These are phyloP conservation scores for Thalassiosira delicatula DNA, from an alignment of 352 stramenopile species.

Conservation along the genomic window DNA sequence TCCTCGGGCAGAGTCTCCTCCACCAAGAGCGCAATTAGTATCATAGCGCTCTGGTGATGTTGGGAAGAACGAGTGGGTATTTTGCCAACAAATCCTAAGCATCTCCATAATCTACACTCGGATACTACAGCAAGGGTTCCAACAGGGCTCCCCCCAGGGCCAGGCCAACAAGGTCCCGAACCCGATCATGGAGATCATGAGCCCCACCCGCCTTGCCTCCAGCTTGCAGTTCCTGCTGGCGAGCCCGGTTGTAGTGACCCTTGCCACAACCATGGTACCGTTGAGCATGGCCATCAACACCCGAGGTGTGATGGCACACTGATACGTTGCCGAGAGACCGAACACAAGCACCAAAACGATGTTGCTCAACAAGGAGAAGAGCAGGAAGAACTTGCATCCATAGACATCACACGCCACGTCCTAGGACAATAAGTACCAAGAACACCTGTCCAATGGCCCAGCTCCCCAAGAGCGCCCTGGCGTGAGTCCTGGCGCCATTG, in stretches of 20 bases:
- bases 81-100: conserved; percentile 11
- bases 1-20: not conserved
- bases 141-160: not conserved
- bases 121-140: not conserved
- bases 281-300: not conserved
- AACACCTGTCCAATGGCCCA: not conserved
- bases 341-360: not conserved
- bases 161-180: not conserved
- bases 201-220: not conserved
- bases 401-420: not conserved
- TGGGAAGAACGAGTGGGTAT: conserved; percentile 43
- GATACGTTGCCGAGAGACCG: not conserved
- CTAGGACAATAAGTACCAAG: too few species aligned
- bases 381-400: not conserved
- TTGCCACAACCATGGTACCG: not conserved
- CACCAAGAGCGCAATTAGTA: not conserved
- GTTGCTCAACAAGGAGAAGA: not conserved
- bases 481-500: not conserved
- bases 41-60: conserved; percentile 14
- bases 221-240: not conserved
- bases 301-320: not conserved
- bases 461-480: not conserved
- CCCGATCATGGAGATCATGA: not conserved
- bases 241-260: not conserved
- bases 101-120: not conserved